Percentiles rank a stretch among this genome's conserved stretches.
Evolutionary conservation across 2,329 filamentous ascomycete species (phyloP).

Genomic region (Pseudogymnoascus sp.): DNA sequence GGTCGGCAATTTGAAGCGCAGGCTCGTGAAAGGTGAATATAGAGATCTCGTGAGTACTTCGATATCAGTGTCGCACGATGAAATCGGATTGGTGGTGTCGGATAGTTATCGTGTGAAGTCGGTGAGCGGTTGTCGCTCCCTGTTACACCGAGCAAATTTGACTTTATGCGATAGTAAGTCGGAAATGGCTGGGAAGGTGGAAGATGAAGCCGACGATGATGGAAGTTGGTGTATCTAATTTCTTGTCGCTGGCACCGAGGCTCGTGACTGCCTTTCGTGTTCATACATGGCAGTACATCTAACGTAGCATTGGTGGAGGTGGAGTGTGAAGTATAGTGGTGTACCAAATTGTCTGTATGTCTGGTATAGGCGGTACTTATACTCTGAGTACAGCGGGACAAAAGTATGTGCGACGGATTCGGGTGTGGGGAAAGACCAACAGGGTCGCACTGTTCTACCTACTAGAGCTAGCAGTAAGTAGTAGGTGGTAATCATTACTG

Average conservation of each 20-base stretch:
- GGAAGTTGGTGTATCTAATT: not conserved
- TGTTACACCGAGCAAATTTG: conserved; percentile 2
- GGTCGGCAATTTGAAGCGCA: not conserved
- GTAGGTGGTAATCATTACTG: no score
- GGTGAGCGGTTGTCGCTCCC: not conserved
- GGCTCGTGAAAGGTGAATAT: not conserved
- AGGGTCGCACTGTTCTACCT: not conserved
- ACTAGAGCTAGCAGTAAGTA: no score
- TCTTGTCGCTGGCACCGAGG: not conserved
- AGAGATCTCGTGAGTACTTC: not conserved
- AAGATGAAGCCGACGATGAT: not conserved
- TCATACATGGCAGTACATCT: not conserved
- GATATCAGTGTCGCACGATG: not conserved
- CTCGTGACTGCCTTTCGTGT: not conserved
- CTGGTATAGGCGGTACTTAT: not conserved
- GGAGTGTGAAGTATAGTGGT: not conserved
- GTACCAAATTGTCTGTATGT: not conserved
- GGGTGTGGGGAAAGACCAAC: not conserved
- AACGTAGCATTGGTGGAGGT: not conserved
- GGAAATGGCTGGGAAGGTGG: not conserved
- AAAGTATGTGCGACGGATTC: not conserved
- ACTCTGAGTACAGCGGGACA: not conserved
- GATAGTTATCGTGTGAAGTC: not conserved
- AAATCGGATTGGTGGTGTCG: not conserved
- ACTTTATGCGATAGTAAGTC: not conserved